phyloP scores from a whole-genome alignment of 768 basidiomycete genomes.

The Udeniomyces megalosporus region DNA sequence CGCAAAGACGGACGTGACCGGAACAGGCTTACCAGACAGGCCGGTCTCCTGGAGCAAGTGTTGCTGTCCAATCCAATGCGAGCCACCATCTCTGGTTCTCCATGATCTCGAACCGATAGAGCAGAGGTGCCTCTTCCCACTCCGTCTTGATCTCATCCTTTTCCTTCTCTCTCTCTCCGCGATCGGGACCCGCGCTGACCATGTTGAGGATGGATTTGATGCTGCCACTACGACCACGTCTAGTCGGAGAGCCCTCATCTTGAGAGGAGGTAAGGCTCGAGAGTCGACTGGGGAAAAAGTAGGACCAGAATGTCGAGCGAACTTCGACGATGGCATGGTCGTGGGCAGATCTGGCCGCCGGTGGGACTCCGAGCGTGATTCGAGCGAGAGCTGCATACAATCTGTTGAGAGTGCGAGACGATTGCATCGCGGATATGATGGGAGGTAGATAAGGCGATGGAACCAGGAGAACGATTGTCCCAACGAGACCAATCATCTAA shows the following conservation, averaged over 20 bases:
- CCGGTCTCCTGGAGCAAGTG: conserved; percentile 72
- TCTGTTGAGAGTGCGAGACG: conserved; percentile 19
- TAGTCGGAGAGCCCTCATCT: neutral
- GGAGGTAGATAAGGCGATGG: conserved; percentile 22
- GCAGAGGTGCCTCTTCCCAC: conserved; percentile 43
- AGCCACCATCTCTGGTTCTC: conserved; percentile 47
- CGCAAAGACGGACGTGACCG: conserved; percentile 21
- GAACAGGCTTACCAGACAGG: conserved; percentile 61
- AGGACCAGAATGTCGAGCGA: too few relatives aligned
- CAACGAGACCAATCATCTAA: conserved; percentile 5
- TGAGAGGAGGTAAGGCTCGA: too few relatives aligned
- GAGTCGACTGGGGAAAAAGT: too few relatives aligned
- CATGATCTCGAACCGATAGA: conserved; percentile 28
- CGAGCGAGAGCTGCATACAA: conserved; percentile 17
- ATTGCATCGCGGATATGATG: conserved; percentile 18
- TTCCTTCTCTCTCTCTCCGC: neutral
- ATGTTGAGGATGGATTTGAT: neutral
- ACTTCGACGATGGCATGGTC: neutral
- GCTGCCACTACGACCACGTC: conserved; percentile 1
- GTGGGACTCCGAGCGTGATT: conserved; percentile 19
- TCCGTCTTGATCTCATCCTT: conserved; percentile 39
- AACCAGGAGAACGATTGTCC: conserved; percentile 20
- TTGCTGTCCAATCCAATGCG: conserved; percentile 89
- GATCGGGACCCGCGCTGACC: neutral
- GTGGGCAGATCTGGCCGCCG: too few relatives aligned